Evolutionary conservation across 192 early-diverging fungal species (phyloP), one percentile per base, ranked within the genome.

Genomic region (Mortierella claussenii): DNA sequence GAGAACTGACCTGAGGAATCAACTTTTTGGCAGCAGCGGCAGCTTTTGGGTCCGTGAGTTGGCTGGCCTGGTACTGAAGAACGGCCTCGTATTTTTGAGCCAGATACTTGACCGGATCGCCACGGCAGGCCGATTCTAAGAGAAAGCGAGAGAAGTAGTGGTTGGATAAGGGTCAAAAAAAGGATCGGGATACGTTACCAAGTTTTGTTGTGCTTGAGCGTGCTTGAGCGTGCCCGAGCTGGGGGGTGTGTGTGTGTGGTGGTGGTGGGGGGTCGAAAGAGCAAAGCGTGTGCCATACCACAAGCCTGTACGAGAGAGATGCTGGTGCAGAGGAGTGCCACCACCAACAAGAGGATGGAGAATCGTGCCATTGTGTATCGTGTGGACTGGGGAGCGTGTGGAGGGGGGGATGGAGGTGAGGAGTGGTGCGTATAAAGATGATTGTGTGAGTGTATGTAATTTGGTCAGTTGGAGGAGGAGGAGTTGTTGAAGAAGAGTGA

Each of bases 91-190:
- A 76, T n/a, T 44, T 24, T 21, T 76, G 55, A 28, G 40, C 36
- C n/a, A 76, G 58, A 31, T 42, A 76, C 26, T 30, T 10, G 18
- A 76, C 71, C 12, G 71, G 71, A 44, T 76, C 71, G 8, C 31
- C 11, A 26, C 71, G 71, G 30, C 64, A 67, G 23, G 27, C 63
- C 0, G 51, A 33, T 36, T 76, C 71, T 76, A 56, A 36, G n/a
- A 36, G 28, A 26, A 28, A 10, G 17, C 23, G 12, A 30, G 27
- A n/a, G 2, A 34, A 20, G 3, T 20, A 30, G 18, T 20, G 30
- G 30, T 26, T n/a, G n/a, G n/a, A n/a, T n/a, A n/a, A n/a, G n/a
- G n/a, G n/a, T n/a, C n/a, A n/a, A n/a, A n/a, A n/a, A n/a, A n/a
- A n/a, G n/a, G n/a, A n/a, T n/a, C n/a, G n/a, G n/a, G n/a, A n/a